Evolutionary conservation across 179 eudicot genomes (phyloP).

Genomic region (Beta macrorhiza): DNA sequence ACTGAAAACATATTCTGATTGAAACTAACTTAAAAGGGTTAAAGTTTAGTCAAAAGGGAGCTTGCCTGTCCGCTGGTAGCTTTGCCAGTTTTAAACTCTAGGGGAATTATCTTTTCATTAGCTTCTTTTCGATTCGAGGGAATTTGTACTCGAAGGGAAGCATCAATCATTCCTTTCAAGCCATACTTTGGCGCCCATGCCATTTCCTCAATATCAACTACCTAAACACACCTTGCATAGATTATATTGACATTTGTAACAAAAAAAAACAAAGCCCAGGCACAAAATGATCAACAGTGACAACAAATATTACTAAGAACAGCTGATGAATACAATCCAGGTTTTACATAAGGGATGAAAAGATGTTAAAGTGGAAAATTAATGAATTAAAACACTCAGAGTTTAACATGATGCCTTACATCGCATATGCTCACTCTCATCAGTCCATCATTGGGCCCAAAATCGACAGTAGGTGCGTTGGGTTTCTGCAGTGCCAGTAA

Average conservation of each 20-base stretch:
- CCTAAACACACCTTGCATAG: conserved; percentile 36
- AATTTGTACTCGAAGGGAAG: conserved; percentile 63
- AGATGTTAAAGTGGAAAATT: conserved; percentile 1
- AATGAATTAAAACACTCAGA: neutral
- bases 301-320: neutral
- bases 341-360: conserved; percentile 5
- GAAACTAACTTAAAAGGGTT: conserved; percentile 4
- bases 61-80: conserved; percentile 90
- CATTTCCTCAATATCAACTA: conserved; percentile 96
- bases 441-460: conserved; percentile 60
- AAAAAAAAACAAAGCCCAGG: neutral
- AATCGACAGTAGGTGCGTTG: conserved; percentile 60
- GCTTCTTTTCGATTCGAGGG: conserved; percentile 34
- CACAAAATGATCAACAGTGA: conserved; percentile 7
- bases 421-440: conserved; percentile 63
- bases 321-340: neutral
- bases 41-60: conserved; percentile 7
- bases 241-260: neutral
- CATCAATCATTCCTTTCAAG: conserved; percentile 95
- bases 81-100: conserved; percentile 97
- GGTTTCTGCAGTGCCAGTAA: conserved; percentile 55
- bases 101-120: conserved; percentile 73
- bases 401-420: conserved; percentile 44
- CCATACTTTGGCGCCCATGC: conserved; percentile 99
- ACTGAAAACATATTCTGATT: conserved; percentile 4